A percentile compares a stretch with the other conserved stretches of the same genome.
Conservation (phyloP, 805 yeast species). For the Saturnispora gosingensis region DNA sequence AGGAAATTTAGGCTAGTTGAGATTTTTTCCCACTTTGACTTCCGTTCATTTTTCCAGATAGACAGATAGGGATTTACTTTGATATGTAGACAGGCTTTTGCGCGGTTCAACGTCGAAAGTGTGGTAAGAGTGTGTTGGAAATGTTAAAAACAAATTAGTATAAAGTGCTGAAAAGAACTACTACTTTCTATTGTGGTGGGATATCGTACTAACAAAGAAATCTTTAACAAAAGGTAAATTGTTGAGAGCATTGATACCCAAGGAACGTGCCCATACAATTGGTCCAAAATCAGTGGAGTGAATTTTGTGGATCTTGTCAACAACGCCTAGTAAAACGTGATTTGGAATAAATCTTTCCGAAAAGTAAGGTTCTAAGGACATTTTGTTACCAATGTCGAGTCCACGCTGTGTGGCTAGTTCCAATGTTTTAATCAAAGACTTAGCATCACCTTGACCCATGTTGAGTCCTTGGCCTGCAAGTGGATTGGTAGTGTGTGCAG, state of each 20-base stretch:
- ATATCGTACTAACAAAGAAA: slow-evolving; percentile 46
- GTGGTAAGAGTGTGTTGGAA: background rate
- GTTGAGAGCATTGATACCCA: slow-evolving; percentile 69
- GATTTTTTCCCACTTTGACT: background rate
- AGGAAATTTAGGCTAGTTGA: background rate
- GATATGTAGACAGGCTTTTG: background rate
- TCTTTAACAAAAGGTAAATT: slow-evolving; percentile 57
- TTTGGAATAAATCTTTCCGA: slow-evolving; percentile 73
- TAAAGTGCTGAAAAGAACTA: background rate
- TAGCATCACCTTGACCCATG: slow-evolving; percentile 94
- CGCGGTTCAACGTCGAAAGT: background rate
- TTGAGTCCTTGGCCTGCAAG: slow-evolving; percentile 96
- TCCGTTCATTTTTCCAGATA: background rate
- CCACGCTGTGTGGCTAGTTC: slow-evolving; percentile 71
- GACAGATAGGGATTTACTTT: background rate
- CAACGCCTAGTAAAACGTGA: slow-evolving; percentile 74
- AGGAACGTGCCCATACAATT: slow-evolving; percentile 60
- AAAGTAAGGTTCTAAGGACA: slow-evolving; percentile 82
- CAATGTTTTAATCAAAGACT: slow-evolving; percentile 55
- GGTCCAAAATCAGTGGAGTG: slow-evolving; percentile 70
- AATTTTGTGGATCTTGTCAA: slow-evolving; percentile 85
- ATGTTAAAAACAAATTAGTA: background rate
- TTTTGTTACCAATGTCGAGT: slow-evolving; percentile 72
- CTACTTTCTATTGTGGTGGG: slow-evolving; percentile 16
- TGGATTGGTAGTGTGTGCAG: slow-evolving; percentile 97